Evolutionary conservation across 257 asterid species (phyloP), one percentile per base, ranked within the genome.

Genomic region (Cruciata laevipes): DNA sequence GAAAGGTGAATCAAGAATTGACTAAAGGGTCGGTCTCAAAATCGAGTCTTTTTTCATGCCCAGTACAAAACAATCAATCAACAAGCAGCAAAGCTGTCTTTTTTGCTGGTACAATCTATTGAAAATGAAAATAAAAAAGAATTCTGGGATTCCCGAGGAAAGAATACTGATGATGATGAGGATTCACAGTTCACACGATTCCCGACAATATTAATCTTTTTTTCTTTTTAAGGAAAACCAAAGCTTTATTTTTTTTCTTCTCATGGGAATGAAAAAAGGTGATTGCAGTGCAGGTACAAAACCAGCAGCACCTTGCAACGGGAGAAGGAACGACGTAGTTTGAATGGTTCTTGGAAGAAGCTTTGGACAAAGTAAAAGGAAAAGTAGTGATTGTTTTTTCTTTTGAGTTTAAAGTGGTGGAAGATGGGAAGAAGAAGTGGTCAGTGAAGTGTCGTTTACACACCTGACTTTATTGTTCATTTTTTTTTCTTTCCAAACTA

Each of bases 301-400:
- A 17, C 55, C 55, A 47, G 55, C 20, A 14, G 2, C 20, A 17
- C n/a, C 20, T 14, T 14, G 55, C 55, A 47, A 21, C 55, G 55
- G 55, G 55, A 47, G 55, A 47, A 21, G 55, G 16, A 47, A 47
- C 55, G 55, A 17, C 55, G 55, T 47, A 14, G 55, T 47, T 47
- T 47, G 51, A 42, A 42, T 13, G 51, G 51, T 42, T 42, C n/a
- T 17, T 47, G 21, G 55, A 47, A 47, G 55, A 1, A 16, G 55
- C 55, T 47, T 47, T 47, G 55, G 55, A 47, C 55, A 47, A 47
- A 47, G 55, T 47, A 47, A 47, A 47, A 47, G 55, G 55, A 47
- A 47, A 47, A 47, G 55, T 47, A 21, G n/a, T 8, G 7, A 2
- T 17, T 47, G 55, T 47, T 47, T 47, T 47, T 47, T 17, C n/a